phyloP scores from a whole-genome alignment of 1,139 yeast species.

The Wickerhamiella pararugosa region DNA sequence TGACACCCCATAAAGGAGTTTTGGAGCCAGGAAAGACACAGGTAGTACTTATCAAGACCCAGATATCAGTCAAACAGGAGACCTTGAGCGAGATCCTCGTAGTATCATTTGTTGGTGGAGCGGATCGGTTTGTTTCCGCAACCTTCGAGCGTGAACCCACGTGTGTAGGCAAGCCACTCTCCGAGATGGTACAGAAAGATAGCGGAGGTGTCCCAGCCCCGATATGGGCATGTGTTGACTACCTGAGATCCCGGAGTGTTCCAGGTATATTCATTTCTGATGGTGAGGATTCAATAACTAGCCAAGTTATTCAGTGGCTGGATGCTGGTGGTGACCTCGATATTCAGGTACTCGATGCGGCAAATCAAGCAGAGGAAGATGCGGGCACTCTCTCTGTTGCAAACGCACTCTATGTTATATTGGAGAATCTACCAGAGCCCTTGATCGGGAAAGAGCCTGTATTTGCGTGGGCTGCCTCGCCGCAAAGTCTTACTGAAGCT shows the following conservation, averaged over 20 bases:
- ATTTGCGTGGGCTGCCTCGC: not conserved
- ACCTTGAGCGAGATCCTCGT: conserved; percentile 19
- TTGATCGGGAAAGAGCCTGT: conserved; percentile 21
- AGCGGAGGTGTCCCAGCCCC: conserved; percentile 1
- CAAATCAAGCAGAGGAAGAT: conserved; percentile 16
- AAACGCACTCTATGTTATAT: conserved; percentile 21
- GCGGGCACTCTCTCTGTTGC: conserved; percentile 24
- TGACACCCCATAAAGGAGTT: conserved; percentile 6
- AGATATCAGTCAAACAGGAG: conserved; percentile 7
- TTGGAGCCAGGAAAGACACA: conserved; percentile 2
- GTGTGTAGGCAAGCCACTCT: conserved; percentile 23
- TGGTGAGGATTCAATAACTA: conserved; percentile 20
- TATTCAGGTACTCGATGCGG: conserved; percentile 20
- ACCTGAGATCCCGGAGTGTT: conserved; percentile 19
- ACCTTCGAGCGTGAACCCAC: conserved; percentile 21
- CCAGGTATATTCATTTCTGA: conserved; percentile 14
- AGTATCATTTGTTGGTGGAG: conserved; percentile 20
- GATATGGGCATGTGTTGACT: conserved; percentile 22
- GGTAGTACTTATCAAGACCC: conserved; percentile 6
- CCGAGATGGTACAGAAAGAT: conserved; percentile 7
- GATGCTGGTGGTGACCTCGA: conserved; percentile 25
- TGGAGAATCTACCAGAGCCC: conserved; percentile 29
- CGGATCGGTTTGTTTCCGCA: conserved; percentile 24
- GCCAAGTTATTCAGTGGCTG: conserved; percentile 24
- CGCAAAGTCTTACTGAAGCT: conserved; percentile 12